Conservation (phyloP, 2,329 filamentous ascomycete species). For the Claviceps africana region DNA sequence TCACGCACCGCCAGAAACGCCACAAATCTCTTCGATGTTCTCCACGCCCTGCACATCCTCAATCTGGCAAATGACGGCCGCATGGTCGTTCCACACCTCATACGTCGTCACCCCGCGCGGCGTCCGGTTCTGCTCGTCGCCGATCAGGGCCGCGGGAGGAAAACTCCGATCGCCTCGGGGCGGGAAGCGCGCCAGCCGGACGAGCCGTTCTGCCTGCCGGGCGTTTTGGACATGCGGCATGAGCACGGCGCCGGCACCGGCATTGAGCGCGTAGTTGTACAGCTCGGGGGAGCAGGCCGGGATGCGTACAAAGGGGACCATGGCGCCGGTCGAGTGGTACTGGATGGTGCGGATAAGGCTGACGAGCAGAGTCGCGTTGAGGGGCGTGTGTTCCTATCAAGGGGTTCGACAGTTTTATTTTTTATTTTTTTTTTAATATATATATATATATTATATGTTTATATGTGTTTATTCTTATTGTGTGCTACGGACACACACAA, state of each 20-base stretch:
- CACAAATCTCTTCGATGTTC: conserved; percentile 3
- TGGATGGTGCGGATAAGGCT: conserved; percentile 1
- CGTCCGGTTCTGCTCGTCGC: background rate
- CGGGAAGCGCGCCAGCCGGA: conserved; percentile 2
- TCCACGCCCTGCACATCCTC: conserved; percentile 3
- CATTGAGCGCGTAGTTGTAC: conserved; percentile 2
- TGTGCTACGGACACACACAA: too few relatives aligned
- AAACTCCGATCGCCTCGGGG: conserved; percentile 3
- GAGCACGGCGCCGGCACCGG: conserved; percentile 3
- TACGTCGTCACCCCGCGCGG: background rate
- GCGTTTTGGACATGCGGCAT: conserved; percentile 4
- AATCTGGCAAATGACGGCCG: conserved; percentile 2
- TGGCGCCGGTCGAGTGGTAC: conserved; percentile 2
- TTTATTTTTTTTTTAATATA: too few relatives aligned
- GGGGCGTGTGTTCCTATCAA: conserved; percentile 3
- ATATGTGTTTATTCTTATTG: too few relatives aligned
- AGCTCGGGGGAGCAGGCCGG: conserved; percentile 1
- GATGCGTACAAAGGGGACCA: conserved; percentile 4
- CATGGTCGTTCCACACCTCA: conserved; percentile 3
- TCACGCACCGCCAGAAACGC: conserved; percentile 2
- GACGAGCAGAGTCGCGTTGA: conserved; percentile 1
- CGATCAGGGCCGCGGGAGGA: conserved; percentile 1
- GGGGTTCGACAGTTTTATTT: background rate
- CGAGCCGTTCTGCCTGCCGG: conserved; percentile 1
- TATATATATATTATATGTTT: too few relatives aligned